Evolutionary conservation across 805 yeast genomes (phyloP).

Genomic region (Ogataea saltuana): DNA sequence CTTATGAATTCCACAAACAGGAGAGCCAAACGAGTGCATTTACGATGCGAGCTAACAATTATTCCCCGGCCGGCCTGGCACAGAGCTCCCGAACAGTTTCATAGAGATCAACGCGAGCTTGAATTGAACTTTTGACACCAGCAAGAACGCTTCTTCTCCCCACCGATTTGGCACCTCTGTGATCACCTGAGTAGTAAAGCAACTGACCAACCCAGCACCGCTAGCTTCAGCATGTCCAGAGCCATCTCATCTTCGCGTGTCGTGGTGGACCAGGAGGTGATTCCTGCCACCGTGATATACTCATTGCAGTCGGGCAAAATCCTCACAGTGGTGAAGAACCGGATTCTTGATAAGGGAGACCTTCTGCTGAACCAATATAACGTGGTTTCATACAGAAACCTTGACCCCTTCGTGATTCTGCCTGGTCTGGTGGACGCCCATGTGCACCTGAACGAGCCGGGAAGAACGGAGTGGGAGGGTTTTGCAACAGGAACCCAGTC

Average conservation of each 20-base stretch:
- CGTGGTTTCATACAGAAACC: conserved; percentile 47
- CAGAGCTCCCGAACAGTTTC: background rate
- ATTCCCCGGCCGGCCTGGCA: too few relatives aligned
- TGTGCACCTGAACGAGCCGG: conserved; percentile 94
- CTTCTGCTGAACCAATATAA: conserved; percentile 43
- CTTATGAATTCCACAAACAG: too few relatives aligned
- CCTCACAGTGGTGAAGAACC: conserved; percentile 45
- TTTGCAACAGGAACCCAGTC: conserved; percentile 95
- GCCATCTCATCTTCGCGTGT: conserved; percentile 66
- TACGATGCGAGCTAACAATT: too few relatives aligned
- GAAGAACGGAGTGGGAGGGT: conserved; percentile 99
- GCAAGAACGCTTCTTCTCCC: background rate
- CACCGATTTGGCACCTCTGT: too few relatives aligned
- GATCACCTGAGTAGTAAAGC: too few relatives aligned
- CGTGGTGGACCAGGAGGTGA: conserved; percentile 45
- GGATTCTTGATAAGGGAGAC: conserved; percentile 41
- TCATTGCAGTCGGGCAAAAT: conserved; percentile 60
- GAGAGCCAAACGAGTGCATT: too few relatives aligned
- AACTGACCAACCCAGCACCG: too few relatives aligned
- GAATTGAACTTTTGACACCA: too few relatives aligned
- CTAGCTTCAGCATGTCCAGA: conserved; percentile 60
- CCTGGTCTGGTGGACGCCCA: conserved; percentile 95
- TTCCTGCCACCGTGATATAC: conserved; percentile 66
- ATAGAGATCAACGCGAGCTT: too few relatives aligned
- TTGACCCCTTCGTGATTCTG: conserved; percentile 64